Base-by-base conservation (phyloP, 148 eudicot genomes). In the Cornus kousa region DNA sequence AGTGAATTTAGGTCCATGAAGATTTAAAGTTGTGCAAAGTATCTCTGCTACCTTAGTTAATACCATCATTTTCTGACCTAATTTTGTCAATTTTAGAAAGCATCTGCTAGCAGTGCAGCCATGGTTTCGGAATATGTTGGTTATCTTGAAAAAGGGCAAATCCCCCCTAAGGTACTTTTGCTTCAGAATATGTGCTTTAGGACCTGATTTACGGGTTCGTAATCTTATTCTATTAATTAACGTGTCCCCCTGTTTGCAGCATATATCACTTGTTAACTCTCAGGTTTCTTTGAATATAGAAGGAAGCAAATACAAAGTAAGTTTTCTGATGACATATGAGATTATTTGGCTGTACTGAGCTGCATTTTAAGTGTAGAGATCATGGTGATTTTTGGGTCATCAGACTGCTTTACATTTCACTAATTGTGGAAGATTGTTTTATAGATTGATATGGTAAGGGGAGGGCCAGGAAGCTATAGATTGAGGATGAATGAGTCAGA, bases 111-210 rank as follows among this genome's bases (percentile, higher is more conserved):
- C 80, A 94, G 99, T 83, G 96, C 97, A 67, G 99, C 99, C 67
- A 91, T 90, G 88, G 99, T 94, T 70, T 87, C 97, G 5, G 99
- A 97, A 76, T 97, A 94, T 81, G 73, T 97, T 84, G 99, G 99
- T 82, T 97, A 97, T 89, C 94, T 97, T 74, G 99, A 97, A 75
- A 97, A 94, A 83, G 99, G 99, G 65, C 99, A 97, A 83, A 97
- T 97, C 77, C 99, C 99, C 64, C 99, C 99, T 5, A 97, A 97
- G 98, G 99, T 96, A 83, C 53, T 43, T 43, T 32, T 35, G 72
- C 72, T 19, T 48, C 46, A 74, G 37, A 71, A 73, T 67, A 67
- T 37, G 14, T 24, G 43, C 66, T 72, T 65, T 35, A 70, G 40
- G 43, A 39, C 50, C 71, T 57, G 32, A 70, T 46, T 53, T 72